Evolutionary conservation across 345 rosid genomes (phyloP), one percentile per base, ranked within the genome.

Genomic region (Brassica rapa): DNA sequence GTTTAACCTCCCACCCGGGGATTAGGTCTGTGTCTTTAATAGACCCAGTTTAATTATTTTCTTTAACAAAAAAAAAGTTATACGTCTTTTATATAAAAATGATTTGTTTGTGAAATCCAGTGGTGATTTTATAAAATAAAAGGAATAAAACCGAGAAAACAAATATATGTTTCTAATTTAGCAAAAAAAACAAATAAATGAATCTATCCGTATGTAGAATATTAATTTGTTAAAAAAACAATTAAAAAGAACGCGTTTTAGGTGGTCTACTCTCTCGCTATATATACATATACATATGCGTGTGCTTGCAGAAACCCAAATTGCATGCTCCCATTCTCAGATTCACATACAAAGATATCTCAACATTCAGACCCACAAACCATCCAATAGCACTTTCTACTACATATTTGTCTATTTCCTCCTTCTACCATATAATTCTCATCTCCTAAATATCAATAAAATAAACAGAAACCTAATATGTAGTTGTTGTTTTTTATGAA

Each of bases 321-420:
- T 81, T 82, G 77, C 72, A 75, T 80, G 76, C 41, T 80, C 71
- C 65, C 80, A 73, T 53, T 60, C 77, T 46, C 78, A 21, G 66
- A 80, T 75, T 81, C 81, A 82, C 78, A 82, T 72, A 73, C 72
- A 80, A 27, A 77, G 9, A 77, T 49, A 62, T 69, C 63, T 69
- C 74, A 37, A 70, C 41, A 63, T 69, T 77, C 72, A 74, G 74
- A 84, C 80, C 80, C 79, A 41, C 8, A 59, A 37, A 6, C 82
- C 69, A 73, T 11, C 73, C 61, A 33, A 55, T 64, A 37, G 80
- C 83, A 82, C 43, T 30, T 21, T 29, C 53, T 37, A 41, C 72
- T 32, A 14, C 5, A 49, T 49, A 49, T 77, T 39, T 59, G 41
- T 37, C 62, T 46, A 29, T 33, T 30, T 73, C 68, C 62, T 63